Evolutionary conservation across 2,329 filamentous ascomycete species (phyloP).

Genomic region (Furcasterigmium furcatum): DNA sequence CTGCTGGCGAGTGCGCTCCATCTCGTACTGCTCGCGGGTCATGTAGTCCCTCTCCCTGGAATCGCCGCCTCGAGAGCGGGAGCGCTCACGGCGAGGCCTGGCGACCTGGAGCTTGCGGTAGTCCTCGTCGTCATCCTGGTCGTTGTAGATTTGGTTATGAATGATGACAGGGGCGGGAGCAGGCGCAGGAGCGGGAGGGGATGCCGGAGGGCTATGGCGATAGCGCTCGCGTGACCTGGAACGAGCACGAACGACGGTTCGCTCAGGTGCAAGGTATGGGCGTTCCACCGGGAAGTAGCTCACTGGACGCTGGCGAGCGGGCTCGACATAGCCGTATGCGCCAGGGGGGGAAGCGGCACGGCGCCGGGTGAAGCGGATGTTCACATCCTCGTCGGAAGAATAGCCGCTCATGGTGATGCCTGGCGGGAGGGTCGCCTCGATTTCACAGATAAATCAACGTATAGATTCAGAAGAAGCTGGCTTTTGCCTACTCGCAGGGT

Average conservation of each 20-base stretch:
- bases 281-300: slow-evolving; percentile 37
- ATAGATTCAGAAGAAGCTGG: no score
- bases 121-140: slow-evolving; percentile 41
- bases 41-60: slow-evolving; percentile 28
- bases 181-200: slow-evolving; percentile 21
- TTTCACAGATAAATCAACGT: no score
- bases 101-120: slow-evolving; percentile 25
- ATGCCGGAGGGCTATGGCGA: slow-evolving; percentile 26
- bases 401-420: slow-evolving; percentile 31
- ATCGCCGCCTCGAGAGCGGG: slow-evolving; percentile 21
- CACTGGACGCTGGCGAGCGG: slow-evolving; percentile 24
- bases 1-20: slow-evolving; percentile 34
- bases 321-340: slow-evolving; percentile 41
- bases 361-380: slow-evolving; percentile 41
- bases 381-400: slow-evolving; percentile 51
- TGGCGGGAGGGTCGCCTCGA: no score
- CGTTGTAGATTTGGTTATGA: slow-evolving; percentile 53
- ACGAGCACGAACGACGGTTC: slow-evolving; percentile 40
- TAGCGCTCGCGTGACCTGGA: slow-evolving; percentile 35
- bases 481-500: no score
- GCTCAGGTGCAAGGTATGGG: slow-evolving; percentile 42
- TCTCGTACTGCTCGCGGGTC: slow-evolving; percentile 39
- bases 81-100: slow-evolving; percentile 18
- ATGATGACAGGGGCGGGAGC: slow-evolving; percentile 48
- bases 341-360: slow-evolving; percentile 37